Base-by-base conservation (phyloP, 2,329 filamentous ascomycete species). In the Talaromyces sp. region DNA sequence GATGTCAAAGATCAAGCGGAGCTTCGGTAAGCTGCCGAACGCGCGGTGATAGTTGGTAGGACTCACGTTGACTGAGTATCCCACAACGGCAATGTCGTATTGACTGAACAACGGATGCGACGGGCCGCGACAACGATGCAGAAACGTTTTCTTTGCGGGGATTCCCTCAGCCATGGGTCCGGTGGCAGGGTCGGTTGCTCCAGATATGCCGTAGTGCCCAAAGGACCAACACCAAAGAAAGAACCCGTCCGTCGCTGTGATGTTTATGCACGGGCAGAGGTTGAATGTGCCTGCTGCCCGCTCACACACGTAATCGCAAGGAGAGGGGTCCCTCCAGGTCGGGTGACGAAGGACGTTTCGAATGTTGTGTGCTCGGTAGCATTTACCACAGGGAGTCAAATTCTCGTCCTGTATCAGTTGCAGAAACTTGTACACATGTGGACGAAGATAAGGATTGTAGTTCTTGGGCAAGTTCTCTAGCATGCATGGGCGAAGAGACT, bases 91-190 rank as follows among this genome's bases (percentile, higher is more conserved):
- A 30, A 30, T 30, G 8, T 30, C 28, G 8, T 30, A 30, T 30
- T 30, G 28, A 30, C 28, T 30, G 28, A 30, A 30, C 8, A 30
- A 7, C 6, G 28, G 28, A 30, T 30, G 28, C 1, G 28, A 9
- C 8, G 28, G 6, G 13, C 13, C 13, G 1, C 17, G 6, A 39
- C 36, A 39, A 9, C 8, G 36, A 15, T 39, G 36, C 5, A 39
- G 4, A 15, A 39, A 39, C 2, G 8, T 7, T 2, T 15, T 15
- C 5, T 17, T n/a, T 0, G 3, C 8, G 17, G 0, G 0, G 1
- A 39, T 15, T n/a, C 17, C 1, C 5, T n/a, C 1, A n/a, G 36
- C 6, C 17, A 39, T 2, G 17, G 2, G 1, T 4, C 9, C 4
- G 15, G 19, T 17, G 27, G 9, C 3, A 1, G 19, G 19, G 15